Evolutionary conservation across 2,329 filamentous ascomycete species (phyloP), one percentile per base, ranked within the genome.

Genomic region (Trichoderma semiorbis): DNA sequence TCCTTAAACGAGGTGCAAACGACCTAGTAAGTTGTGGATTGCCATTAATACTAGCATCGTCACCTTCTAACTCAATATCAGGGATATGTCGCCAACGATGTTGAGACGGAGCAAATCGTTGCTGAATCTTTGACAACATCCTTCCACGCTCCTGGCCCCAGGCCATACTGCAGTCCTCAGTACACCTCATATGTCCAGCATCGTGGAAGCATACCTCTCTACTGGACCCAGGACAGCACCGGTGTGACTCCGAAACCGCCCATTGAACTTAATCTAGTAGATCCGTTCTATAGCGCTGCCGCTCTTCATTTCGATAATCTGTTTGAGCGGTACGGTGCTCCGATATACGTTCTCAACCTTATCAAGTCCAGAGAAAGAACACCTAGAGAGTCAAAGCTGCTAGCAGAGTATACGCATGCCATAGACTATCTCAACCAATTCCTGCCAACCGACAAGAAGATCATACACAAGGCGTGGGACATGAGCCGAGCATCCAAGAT

Each of bases 141-240:
- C 0, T 98, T 99, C 76, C 96, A 99, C 82, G 92, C 93, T 3
- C 94, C 96, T 5, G 95, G 94, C 0, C 93, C 93, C 3, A 90
- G 89, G 63, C 87, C 97, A 12, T 98, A 94, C 79, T 91, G 94
- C 6, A 98, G 92, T 78, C 94, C 95, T 1, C 92, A 93, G 32
- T 98, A 95, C 80, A 98, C 96, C 5, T 98, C 96, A 0, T 98
- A 97, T 80, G 92, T 99, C 1, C 96, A 99, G 79, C 96, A 99
- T 79, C 89, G 96, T 75, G 97, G 97, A 30, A 98, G 96, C 75
- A 99, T 99, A 72, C 96, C 96, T 4, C 85, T 99, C 0, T 94
- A 97, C 80, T 99, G 97, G 97, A 97, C 94, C 0, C 96, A 99
- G 80, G 96, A 98, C 79, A 97, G 91, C 76, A 96, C 93, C 5